Conservation (phyloP, 352 stramenopile species). For the Globisporangium heterothallicum region DNA sequence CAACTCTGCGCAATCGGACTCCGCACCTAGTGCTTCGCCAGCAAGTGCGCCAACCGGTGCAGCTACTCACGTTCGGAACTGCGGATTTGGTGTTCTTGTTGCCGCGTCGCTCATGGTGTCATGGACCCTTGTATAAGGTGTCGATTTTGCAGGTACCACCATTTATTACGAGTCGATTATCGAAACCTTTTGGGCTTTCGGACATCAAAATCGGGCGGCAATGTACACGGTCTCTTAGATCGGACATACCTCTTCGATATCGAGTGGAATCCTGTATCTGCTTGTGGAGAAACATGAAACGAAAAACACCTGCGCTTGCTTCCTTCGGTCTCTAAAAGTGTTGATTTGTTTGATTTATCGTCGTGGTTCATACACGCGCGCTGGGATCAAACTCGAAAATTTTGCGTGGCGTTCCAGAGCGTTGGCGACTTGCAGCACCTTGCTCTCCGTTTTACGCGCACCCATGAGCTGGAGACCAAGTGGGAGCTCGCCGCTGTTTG, state of each 20-base stretch:
- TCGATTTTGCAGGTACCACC: no score
- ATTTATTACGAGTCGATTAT: no score
- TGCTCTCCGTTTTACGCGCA: slow-evolving; percentile 51
- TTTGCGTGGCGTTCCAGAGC: slow-evolving; percentile 50
- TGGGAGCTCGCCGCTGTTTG: slow-evolving; percentile 46
- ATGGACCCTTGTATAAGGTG: slow-evolving; percentile 3
- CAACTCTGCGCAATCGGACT: not conserved
- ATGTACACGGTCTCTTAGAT: not conserved
- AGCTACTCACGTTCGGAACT: not conserved
- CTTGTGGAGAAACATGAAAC: not conserved
- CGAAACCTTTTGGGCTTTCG: slow-evolving; percentile 6
- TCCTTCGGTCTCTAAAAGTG: not conserved
- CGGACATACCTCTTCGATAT: not conserved
- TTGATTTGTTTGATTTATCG: slow-evolving; percentile 4
- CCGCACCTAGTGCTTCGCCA: not conserved
- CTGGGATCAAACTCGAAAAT: slow-evolving; percentile 41
- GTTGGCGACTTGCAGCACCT: slow-evolving; percentile 54
- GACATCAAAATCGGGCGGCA: not conserved
- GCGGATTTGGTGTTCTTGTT: not conserved
- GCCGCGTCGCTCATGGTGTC: not conserved
- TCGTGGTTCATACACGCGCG: slow-evolving; percentile 41
- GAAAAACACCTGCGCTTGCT: not conserved
- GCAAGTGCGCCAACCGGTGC: not conserved
- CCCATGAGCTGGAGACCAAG: slow-evolving; percentile 80
- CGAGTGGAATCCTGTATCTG: not conserved